Evolutionary conservation across 495 filamentous ascomycete genomes (phyloP), one percentile per base, ranked within the genome.

Genomic region (Penicillium diatomitis): DNA sequence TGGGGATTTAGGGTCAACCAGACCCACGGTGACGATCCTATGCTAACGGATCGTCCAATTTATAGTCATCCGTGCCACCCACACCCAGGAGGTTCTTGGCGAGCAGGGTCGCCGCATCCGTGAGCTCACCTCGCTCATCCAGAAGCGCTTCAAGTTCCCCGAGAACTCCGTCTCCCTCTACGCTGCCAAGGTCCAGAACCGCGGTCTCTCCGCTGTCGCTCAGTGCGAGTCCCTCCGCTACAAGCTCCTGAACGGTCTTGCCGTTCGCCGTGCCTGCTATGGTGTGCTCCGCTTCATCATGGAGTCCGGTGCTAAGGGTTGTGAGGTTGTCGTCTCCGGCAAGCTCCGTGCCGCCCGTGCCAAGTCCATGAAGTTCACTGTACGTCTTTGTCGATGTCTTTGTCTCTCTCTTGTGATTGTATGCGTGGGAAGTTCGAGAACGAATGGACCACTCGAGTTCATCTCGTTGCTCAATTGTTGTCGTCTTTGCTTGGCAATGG

Each of bases 61-160:
- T 53, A 53, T 34, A 84, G 80, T 97, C 81, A 94, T 97, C 81
- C 90, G 94, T 73, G 94, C 94, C 62, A 98, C 92, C 65, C 92
- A 98, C 83, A 98, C 92, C 68, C 92, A 98, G 78, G 92, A 98
- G 78, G 92, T 98, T 63, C 88, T 98, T 60, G 92, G 92, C 68
- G 92, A 98, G 84, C 92, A 97, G 81, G 92, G 92, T 61, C 89
- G 92, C 75, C 89, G 92, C 74, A 98, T 98, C 76, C 90, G 92
- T 73, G 92, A 98, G 79, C 89, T 98, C 76, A 98, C 92, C 66
- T 95, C 88, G 56, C 86, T 98, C 68, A 96, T 98, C 82, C 94
- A 97, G 80, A 97, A 98, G 84, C 89, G 92, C 60, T 98, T 97
- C 87, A 96, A 96, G 81, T 98, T 98, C 82, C 90, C 92, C 69